These are phyloP conservation scores for Aspergillus sclerotiicarbonarius DNA, from an alignment of 495 filamentous ascomycete species.

Conservation along the genomic window DNA sequence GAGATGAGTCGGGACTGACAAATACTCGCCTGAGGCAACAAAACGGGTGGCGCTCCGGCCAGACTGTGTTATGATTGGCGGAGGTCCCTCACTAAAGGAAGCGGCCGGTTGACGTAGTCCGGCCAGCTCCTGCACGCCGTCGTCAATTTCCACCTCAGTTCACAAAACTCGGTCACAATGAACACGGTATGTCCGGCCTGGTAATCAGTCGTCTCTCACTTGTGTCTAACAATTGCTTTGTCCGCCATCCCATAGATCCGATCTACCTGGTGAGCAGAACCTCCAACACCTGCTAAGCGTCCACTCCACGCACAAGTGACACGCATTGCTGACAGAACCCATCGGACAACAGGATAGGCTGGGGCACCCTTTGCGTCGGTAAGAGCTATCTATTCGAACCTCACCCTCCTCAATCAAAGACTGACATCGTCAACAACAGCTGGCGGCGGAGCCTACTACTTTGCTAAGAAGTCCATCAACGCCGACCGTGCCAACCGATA, in stretches of 20 bases:
- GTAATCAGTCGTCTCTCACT: neutral
- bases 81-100: neutral
- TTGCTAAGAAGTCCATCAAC: constrained; percentile 92
- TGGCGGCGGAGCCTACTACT: constrained; percentile 92
- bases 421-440: constrained; percentile 40
- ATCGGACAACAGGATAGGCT: constrained; percentile 64
- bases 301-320: neutral
- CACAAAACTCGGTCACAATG: constrained; percentile 28
- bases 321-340: constrained; percentile 24
- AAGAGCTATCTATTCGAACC: constrained; percentile 13
- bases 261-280: constrained; percentile 51
- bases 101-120: constrained; percentile 32
- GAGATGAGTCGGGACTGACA: neutral
- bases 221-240: neutral
- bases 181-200: constrained; percentile 40
- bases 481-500: constrained; percentile 74
- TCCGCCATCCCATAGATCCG: constrained; percentile 37
- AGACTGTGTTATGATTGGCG: neutral
- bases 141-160: constrained; percentile 13
- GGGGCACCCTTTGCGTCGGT: constrained; percentile 83
- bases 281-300: neutral
- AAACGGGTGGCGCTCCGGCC: neutral
- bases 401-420: neutral
- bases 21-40: constrained; percentile 27
- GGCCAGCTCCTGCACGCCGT: constrained; percentile 9